These are phyloP conservation scores for Trypanosoma lewisi DNA, from an alignment of 208 protist genomes.

Conservation along the genomic window DNA sequence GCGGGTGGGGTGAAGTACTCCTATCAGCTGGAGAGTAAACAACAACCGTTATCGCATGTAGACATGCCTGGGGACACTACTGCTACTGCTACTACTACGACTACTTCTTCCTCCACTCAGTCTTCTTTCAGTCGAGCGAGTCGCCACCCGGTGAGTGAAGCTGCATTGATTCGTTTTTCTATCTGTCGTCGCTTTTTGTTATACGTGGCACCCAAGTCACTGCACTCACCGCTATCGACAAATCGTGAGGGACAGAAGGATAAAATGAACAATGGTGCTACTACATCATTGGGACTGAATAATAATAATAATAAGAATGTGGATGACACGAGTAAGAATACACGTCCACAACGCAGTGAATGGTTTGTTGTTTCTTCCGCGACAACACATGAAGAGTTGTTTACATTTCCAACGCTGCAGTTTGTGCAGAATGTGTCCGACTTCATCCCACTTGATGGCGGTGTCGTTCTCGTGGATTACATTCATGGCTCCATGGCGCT, in stretches of 20 bases:
- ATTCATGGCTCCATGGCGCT: slow-evolving; percentile 13
- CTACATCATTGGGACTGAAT: background rate
- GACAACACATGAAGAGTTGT: slow-evolving; percentile 26
- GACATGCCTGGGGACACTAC: background rate
- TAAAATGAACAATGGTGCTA: background rate
- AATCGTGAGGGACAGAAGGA: background rate
- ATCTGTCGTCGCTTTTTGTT: slow-evolving; percentile 26
- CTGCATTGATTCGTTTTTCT: slow-evolving; percentile 26
- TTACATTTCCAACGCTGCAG: slow-evolving; percentile 15
- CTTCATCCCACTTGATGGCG: slow-evolving; percentile 20
- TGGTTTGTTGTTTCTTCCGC: slow-evolving; percentile 27
- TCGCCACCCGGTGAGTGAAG: slow-evolving; percentile 11
- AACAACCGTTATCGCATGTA: too few relatives aligned
- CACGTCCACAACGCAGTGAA: slow-evolving; percentile 18
- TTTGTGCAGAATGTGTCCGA: slow-evolving; percentile 21
- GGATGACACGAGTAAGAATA: too few relatives aligned
- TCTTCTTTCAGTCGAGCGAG: too few relatives aligned
- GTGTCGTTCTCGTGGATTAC: slow-evolving; percentile 26
- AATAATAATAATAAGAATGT: background rate
- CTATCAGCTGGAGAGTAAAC: slow-evolving; percentile 13
- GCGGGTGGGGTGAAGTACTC: slow-evolving; percentile 29
- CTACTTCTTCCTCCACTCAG: background rate
- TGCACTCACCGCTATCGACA: slow-evolving; percentile 14
- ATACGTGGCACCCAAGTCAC: slow-evolving; percentile 22
- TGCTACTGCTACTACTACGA: background rate